Conservation (phyloP, 768 basidiomycete species). For the Stropharia rugosoannulata region DNA sequence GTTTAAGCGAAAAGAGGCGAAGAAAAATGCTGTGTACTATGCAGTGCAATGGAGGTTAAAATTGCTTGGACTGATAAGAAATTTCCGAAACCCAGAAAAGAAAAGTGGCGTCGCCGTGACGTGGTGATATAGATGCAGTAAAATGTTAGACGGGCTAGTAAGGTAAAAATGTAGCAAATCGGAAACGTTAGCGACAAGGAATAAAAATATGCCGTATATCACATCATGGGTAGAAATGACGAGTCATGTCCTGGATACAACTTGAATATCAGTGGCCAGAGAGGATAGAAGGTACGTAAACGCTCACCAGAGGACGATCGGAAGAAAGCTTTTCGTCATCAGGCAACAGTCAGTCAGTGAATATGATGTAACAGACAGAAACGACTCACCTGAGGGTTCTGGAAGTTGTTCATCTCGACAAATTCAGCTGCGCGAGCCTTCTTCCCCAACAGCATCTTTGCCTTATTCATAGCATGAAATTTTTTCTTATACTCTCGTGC, state of each 20-base stretch:
- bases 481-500: slow-evolving; percentile 24
- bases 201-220: no score
- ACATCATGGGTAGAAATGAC: slow-evolving; percentile 14
- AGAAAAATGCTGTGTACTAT: no score
- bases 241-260: slow-evolving; percentile 14
- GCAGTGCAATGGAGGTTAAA: no score
- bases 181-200: no score
- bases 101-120: no score
- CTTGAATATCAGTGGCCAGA: neutral
- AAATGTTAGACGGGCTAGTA: no score
- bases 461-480: slow-evolving; percentile 16
- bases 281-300: neutral
- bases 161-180: no score
- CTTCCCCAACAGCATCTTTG: slow-evolving; percentile 16
- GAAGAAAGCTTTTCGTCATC: slow-evolving; percentile 15
- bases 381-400: slow-evolving; percentile 30
- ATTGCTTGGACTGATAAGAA: no score
- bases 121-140: no score
- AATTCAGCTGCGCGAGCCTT: slow-evolving; percentile 1
- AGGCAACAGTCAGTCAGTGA: neutral
- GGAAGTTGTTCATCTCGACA: slow-evolving; percentile 37
- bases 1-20: no score
- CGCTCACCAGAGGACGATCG: slow-evolving; percentile 16
- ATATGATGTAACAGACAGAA: neutral
- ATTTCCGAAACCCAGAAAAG: no score